Evolutionary conservation across 208 protist genomes (phyloP).

Genomic region (Acanthamoeba castellanii): DNA sequence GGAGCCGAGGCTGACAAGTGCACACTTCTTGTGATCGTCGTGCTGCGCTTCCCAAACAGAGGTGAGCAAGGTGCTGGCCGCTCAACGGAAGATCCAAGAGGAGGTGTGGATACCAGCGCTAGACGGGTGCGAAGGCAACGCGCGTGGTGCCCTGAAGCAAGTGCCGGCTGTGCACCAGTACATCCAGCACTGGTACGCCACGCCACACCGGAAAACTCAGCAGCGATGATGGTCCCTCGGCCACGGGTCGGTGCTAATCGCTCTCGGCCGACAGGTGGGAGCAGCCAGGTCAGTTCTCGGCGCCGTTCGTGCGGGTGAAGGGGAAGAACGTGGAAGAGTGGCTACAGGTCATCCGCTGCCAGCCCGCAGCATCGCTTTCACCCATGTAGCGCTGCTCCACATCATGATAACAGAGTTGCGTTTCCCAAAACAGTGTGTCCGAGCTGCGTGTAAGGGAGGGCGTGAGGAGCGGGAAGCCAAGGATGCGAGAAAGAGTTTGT

Average conservation of each 20-base stretch:
- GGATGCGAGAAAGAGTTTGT: not conserved
- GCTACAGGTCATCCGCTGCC: conserved; percentile 19
- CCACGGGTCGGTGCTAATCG: no score
- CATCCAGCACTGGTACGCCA: not conserved
- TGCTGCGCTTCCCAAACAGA: not conserved
- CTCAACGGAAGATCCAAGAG: not conserved
- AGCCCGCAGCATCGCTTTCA: not conserved
- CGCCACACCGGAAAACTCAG: not conserved
- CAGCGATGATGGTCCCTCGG: no score
- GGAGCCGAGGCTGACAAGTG: no score
- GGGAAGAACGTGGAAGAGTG: conserved; percentile 36
- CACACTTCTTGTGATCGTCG: not conserved
- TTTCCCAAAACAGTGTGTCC: no score
- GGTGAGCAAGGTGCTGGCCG: not conserved
- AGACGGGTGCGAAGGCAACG: not conserved
- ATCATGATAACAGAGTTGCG: no score
- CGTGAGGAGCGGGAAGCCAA: no score
- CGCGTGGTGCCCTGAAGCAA: not conserved
- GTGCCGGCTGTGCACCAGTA: conserved; percentile 25
- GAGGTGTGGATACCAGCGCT: not conserved
- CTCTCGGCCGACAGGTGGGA: not conserved
- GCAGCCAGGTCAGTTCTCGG: not conserved
- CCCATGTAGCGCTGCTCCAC: not conserved
- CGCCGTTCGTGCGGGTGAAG: not conserved
- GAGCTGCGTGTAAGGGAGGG: no score